These are phyloP conservation scores for Phyllosticta paracitricarpa DNA, from an alignment of 2,329 filamentous ascomycete species.

Conservation along the genomic window DNA sequence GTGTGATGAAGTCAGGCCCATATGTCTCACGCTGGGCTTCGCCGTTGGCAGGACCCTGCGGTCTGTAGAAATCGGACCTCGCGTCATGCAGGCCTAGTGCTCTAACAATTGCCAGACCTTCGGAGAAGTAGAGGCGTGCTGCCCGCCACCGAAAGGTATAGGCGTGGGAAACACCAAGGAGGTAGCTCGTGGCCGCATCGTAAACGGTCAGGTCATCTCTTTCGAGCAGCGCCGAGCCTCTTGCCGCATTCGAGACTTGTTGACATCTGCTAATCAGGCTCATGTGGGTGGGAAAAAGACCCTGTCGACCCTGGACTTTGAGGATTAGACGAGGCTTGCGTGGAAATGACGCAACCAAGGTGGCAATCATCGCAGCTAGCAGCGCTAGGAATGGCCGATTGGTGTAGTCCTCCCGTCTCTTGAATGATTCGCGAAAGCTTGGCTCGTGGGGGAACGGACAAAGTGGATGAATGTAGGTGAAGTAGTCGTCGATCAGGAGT, in stretches of 20 bases:
- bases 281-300: conserved; percentile 58
- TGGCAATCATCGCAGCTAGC: conserved; percentile 63
- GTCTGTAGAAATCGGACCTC: conserved; percentile 22
- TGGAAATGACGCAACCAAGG: conserved; percentile 66
- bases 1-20: conserved; percentile 29
- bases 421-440: conserved; percentile 61
- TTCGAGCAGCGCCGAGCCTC: conserved; percentile 50
- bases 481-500: conserved; percentile 69
- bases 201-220: conserved; percentile 45
- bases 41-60: conserved; percentile 1
- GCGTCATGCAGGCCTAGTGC: conserved; percentile 56
- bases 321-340: conserved; percentile 60
- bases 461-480: conserved; percentile 70
- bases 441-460: conserved; percentile 71
- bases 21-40: background rate
- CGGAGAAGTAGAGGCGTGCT: conserved; percentile 62
- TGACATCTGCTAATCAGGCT: conserved; percentile 62
- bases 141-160: conserved; percentile 60
- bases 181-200: conserved; percentile 66
- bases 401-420: conserved; percentile 54
- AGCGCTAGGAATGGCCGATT: conserved; percentile 60
- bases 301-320: conserved; percentile 54
- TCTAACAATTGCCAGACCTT: conserved; percentile 58
- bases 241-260: conserved; percentile 56
- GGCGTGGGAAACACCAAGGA: conserved; percentile 55